Base-by-base conservation (phyloP, 768 basidiomycete species). In the Pulveroboletus sp. region DNA sequence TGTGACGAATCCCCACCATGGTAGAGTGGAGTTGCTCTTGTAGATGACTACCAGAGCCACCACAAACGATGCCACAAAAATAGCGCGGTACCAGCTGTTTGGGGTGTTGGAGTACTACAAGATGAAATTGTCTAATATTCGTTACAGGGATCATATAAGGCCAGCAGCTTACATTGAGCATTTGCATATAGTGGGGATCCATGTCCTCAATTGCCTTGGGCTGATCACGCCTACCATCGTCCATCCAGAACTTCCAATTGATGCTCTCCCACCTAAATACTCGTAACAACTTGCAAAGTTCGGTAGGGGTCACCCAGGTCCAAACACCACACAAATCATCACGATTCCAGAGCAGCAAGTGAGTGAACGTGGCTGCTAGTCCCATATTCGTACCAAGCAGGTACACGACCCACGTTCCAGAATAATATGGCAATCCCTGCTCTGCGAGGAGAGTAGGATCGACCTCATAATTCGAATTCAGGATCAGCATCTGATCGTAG, bases 1-100 rank as follows among this genome's bases (percentile, higher is more conserved):
- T 18, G 82, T 73, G 49, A 79, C 67, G 47, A 80, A 64, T 5
- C 73, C 77, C 78, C 78, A 81, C 82, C 82, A 82, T 7, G 82
- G 81, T 31, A 83, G 62, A 6, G 73, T 77, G 8, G 80, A 77
- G 45, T 74, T 53, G 15, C 73, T 76, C 37, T 76, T 75, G 62
- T 83, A 83, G 51, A 76, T 69, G 6, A 77, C 76, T 5, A 75
- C 73, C 69, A 82, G 72, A 0, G 78, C 80, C 64, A 80, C 77
- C 2, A 71, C 68, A 50, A 80, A 75, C 14, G 65, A 65, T 8
- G 52, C 11, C 1, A 62, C 37, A 10, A 71, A 56, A 0, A 56
- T 57, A 3, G 43, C 31, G 24, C 43, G 56, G 51, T 72, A 73
- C 72, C 70, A 72, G 28, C 59, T 63, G 18, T 67, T 56, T 3